Evolutionary conservation across 345 rosid species (phyloP), one percentile per base, ranked within the genome.

Genomic region (Raphanus raphanistrum): DNA sequence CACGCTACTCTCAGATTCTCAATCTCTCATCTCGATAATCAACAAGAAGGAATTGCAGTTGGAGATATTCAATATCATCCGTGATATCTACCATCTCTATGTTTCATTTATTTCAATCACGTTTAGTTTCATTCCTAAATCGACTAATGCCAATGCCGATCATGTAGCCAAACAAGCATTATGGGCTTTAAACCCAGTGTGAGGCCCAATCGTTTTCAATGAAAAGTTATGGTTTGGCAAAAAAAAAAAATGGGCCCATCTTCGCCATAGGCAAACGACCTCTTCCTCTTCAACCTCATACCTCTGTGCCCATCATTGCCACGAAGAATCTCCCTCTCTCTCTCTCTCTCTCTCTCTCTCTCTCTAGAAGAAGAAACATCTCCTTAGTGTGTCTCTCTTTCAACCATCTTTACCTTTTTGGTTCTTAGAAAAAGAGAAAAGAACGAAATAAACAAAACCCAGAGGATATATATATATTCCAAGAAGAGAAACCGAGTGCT

Each of bases 181-280:
- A 28, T 28, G 31, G 31, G 31, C 4, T 28, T 28, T 28, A 4
- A 4, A 4, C 31, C 31, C 31, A 28, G 31, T 28, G 21, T 28
- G 3, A 28, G 4, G 4, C 31, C 31, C 31, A 28, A 28, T 28
- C 31, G 21, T 21, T 21, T 21, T 21, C 21, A 21, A 21, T 21
- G 21, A 21, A 21, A 21, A 21, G 21, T 21, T 28, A 28, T 28
- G 4, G 4, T 4, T 28, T 28, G 31, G 4, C 31, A 28, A 28
- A 28, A 28, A 28, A 28, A 28, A 28, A 28, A 33, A 52, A 57
- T 45, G 91, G 91, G 50, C 77, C 93, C 87, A 74, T 75, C 75
- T 79, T 84, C 72, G 86, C 97, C 92, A 84, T 86, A 58, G 90
- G 90, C 86, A 84, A 28, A 84, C 83, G 80, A 73, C 80, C 82